phyloP scores from a whole-genome alignment of 441 rosid genomes.

The Brassica balearica region DNA sequence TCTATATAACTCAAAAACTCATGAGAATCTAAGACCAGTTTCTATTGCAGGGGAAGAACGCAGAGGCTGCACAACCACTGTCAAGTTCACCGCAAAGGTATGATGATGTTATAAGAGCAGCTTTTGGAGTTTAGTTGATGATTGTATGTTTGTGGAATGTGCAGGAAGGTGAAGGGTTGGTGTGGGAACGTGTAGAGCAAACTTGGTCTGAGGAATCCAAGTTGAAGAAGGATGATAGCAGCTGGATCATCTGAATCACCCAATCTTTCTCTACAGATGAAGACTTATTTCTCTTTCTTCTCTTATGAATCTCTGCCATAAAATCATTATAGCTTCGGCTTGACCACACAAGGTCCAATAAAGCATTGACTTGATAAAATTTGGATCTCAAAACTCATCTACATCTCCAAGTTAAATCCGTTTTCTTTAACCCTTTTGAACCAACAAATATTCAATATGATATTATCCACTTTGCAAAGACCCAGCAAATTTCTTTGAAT shows the following conservation, averaged over 20 bases:
- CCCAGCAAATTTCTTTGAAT: not conserved
- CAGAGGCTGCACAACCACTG: conserved; percentile 60
- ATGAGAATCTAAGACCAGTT: not conserved
- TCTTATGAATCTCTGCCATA: no score
- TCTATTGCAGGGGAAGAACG: conserved; percentile 58
- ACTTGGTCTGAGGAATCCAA: conserved; percentile 68
- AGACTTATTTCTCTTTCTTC: no score
- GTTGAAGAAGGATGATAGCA: conserved; percentile 49
- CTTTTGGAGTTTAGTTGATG: not conserved
- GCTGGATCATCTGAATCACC: conserved; percentile 50
- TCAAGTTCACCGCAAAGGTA: conserved; percentile 63
- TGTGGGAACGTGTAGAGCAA: conserved; percentile 66
- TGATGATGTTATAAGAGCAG: conserved; percentile 7
- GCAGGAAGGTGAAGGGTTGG: conserved; percentile 51
- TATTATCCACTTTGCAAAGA: conserved; percentile 11
- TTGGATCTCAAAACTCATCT: no score
- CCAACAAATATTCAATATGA: not conserved
- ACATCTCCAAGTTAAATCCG: no score
- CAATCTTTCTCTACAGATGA: no score
- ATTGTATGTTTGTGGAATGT: not conserved
- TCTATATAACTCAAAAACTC: not conserved
- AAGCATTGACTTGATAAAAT: no score
- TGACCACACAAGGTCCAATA: no score
- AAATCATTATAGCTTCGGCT: no score
- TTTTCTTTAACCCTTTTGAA: no score